phyloP scores from a whole-genome alignment of 1,284 basidiomycete species.

The Malassezia restricta region DNA sequence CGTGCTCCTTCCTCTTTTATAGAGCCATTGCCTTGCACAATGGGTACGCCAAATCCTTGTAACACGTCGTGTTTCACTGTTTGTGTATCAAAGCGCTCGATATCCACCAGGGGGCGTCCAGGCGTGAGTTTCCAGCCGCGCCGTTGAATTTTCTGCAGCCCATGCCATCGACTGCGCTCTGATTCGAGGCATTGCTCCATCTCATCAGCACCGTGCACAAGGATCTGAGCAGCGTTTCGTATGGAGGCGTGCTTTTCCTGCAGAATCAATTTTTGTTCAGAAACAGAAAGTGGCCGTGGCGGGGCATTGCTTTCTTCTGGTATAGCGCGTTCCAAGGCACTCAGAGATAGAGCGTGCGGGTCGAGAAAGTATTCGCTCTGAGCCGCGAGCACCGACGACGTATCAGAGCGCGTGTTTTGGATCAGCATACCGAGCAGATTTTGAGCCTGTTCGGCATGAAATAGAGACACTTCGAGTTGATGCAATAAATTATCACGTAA shows the following conservation, averaged over 20 bases:
- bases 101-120: slow-evolving; percentile 29
- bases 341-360: slow-evolving; percentile 10
- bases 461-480: slow-evolving; percentile 26
- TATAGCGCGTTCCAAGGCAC: neutral
- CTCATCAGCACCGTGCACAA: slow-evolving; percentile 23
- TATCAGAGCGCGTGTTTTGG: slow-evolving; percentile 8
- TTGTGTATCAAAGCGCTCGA: slow-evolving; percentile 22
- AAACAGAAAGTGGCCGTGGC: slow-evolving; percentile 3
- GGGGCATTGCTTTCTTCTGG: slow-evolving; percentile 11
- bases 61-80: slow-evolving; percentile 1
- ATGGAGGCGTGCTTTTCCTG: slow-evolving; percentile 22
- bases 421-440: slow-evolving; percentile 30
- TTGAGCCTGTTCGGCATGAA: slow-evolving; percentile 32
- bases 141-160: slow-evolving; percentile 20
- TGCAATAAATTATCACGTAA: slow-evolving; percentile 22
- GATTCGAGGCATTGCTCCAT: slow-evolving; percentile 14
- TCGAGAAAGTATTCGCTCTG: slow-evolving; percentile 14
- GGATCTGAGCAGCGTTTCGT: slow-evolving; percentile 20
- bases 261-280: slow-evolving; percentile 21
- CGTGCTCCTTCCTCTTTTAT: slow-evolving; percentile 32
- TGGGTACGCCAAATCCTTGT: slow-evolving; percentile 27
- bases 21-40: slow-evolving; percentile 26
- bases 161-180: slow-evolving; percentile 26
- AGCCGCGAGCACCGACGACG: slow-evolving; percentile 1
- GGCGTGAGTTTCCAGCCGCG: slow-evolving; percentile 31